A percentile compares a stretch with the other conserved stretches of the same genome.
Conservation (phyloP, 2,329 filamentous ascomycete species). For the Microdochium bolleyi region DNA sequence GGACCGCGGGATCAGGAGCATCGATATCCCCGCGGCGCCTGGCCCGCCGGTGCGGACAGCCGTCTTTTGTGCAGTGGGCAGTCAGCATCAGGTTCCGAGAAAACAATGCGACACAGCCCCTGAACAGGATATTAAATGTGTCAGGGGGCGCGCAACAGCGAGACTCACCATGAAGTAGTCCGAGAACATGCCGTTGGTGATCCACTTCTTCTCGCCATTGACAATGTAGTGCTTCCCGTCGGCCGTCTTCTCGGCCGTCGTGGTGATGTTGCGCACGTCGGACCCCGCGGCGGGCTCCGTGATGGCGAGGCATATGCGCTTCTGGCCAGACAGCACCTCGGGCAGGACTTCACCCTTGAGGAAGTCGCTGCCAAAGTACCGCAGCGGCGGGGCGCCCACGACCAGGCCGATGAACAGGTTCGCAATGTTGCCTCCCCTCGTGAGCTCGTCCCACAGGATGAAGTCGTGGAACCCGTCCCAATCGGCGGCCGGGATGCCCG, state of each 20-base stretch:
- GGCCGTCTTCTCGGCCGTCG: conserved; percentile 5
- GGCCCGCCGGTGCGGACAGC: conserved; percentile 42
- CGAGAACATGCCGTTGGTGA: conserved; percentile 47
- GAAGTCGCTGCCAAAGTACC: conserved; percentile 13
- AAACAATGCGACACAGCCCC: no score
- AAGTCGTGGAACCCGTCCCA: conserved; percentile 29
- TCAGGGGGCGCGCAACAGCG: background rate
- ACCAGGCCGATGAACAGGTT: conserved; percentile 3
- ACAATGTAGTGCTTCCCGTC: conserved; percentile 36
- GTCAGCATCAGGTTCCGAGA: conserved; percentile 48
- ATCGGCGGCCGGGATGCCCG: conserved; percentile 14
- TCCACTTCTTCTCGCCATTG: conserved; percentile 58
- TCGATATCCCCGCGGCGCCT: conserved; percentile 40
- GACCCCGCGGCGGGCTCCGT: conserved; percentile 12
- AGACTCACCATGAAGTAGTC: conserved; percentile 29
- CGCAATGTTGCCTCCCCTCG: conserved; percentile 12
- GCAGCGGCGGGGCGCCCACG: conserved; percentile 18
- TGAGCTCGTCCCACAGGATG: conserved; percentile 25
- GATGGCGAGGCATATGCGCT: conserved; percentile 13
- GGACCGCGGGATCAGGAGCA: conserved; percentile 41
- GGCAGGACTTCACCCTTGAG: conserved; percentile 6
- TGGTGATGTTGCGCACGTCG: conserved; percentile 8
- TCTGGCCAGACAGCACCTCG: conserved; percentile 27
- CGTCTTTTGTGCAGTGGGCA: background rate
- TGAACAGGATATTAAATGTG: conserved; percentile 15